Evolutionary conservation across 352 stramenopile genomes (phyloP), one percentile per base, ranked within the genome.

Genomic region (Lagenidium giganteum): DNA sequence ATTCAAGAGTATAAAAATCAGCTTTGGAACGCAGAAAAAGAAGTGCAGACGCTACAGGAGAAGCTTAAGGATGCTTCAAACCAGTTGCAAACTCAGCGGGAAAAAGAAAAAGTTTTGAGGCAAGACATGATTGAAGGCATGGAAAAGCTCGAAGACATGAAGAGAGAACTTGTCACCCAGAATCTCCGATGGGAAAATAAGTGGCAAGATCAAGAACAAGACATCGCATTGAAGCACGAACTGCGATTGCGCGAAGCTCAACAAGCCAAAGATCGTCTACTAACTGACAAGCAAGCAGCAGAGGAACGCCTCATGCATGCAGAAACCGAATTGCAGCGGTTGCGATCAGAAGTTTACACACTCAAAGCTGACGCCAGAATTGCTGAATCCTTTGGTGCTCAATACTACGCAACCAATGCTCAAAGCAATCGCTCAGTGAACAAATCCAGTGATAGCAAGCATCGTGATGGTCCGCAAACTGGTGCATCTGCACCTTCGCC

Each of bases 101-200:
- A 86, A 24, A 83, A 83, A 40, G 74, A 84, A 7, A 84, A 83
- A 41, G 44, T 64, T 4, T 66, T 75, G 23, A 65, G 68, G 0
- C 72, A 83, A 38, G 72, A 86, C 22, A 45, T 84, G 2, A 20
- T 67, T 1, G 70, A 86, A 30, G 46, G 48, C 3, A 55, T 69
- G 22, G 72, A 87, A 38, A 79, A 69, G 34, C 60, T 76, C n/a
- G 73, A 87, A 45, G 71, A 83, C 3, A 20, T 82, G 29, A 74
- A 85, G 20, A 70, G 68, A 1, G 65, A 88, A n/a, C 51, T 84
- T 29, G 58, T 85, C 16, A 68, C 68, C 5, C 41, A 73, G n/a
- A 82, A 79, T 29, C 25, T 86, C n/a, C 59, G 69, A 20, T 85
- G 71, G 67, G 76, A 87, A 32, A 83, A 79, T 29, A 80, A 74